phyloP scores from a whole-genome alignment of 2,329 filamentous ascomycete species.

The Stachybotrys elegans region DNA sequence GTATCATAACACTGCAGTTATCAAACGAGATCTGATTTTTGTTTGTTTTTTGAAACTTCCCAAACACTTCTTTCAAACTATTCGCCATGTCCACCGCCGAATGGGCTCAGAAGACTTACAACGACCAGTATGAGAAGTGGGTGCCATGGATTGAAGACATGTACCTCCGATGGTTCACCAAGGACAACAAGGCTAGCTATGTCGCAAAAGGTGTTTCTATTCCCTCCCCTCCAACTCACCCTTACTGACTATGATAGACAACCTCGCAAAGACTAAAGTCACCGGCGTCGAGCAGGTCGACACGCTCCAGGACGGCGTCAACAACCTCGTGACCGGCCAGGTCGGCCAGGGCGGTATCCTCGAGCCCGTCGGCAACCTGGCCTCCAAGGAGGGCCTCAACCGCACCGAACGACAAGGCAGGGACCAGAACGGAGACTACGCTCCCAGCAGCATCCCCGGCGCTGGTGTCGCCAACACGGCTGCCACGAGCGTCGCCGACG shows the following conservation, averaged over 20 bases:
- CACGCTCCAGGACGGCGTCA: constrained; percentile 61
- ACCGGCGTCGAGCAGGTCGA: constrained; percentile 64
- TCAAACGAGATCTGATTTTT: too few relatives aligned
- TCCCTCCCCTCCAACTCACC: background rate
- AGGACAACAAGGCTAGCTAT: constrained; percentile 73
- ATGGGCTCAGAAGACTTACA: constrained; percentile 60
- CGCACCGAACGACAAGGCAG: constrained; percentile 59
- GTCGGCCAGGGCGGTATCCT: constrained; percentile 64
- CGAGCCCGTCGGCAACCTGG: constrained; percentile 57
- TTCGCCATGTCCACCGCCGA: constrained; percentile 32
- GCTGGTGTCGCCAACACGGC: constrained; percentile 19
- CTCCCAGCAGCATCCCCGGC: constrained; percentile 24
- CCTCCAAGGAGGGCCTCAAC: constrained; percentile 62
- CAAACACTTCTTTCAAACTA: too few relatives aligned
- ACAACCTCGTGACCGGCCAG: constrained; percentile 58
- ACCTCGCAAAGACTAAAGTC: constrained; percentile 64
- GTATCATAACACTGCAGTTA: too few relatives aligned
- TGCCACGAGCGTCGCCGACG: constrained; percentile 21
- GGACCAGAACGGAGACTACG: constrained; percentile 52
- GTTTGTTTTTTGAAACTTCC: too few relatives aligned
- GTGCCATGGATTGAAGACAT: constrained; percentile 72
- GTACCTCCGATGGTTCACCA: constrained; percentile 68
- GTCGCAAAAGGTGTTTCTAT: constrained; percentile 58
- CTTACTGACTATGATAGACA: constrained; percentile 37
- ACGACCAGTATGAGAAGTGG: constrained; percentile 69